Conservation (phyloP, 1,284 basidiomycete genomes). For the Lentinus polychrous region DNA sequence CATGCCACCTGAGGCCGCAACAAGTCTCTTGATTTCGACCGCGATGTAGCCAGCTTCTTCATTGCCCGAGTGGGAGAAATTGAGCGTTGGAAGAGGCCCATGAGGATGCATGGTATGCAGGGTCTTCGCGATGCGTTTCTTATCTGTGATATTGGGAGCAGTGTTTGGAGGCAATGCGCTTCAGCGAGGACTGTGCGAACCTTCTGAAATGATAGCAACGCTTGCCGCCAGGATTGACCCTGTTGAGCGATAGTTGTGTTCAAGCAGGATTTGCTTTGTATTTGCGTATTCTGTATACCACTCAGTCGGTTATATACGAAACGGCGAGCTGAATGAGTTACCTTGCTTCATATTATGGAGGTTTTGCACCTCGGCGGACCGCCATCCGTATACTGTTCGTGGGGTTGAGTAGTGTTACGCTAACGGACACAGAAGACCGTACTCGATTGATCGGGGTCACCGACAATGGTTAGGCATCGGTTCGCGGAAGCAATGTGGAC, state of each 20-base stretch:
- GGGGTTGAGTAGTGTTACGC: neutral
- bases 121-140: slow-evolving; percentile 68
- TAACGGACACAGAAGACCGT: neutral
- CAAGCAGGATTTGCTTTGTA: slow-evolving; percentile 68
- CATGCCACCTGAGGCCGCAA: slow-evolving; percentile 69
- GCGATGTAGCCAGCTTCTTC: slow-evolving; percentile 73
- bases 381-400: slow-evolving; percentile 76
- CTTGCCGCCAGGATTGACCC: slow-evolving; percentile 72
- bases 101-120: slow-evolving; percentile 70
- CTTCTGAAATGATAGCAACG: slow-evolving; percentile 78
- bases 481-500: slow-evolving; percentile 52
- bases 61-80: slow-evolving; percentile 39
- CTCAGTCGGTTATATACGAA: neutral
- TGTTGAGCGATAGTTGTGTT: slow-evolving; percentile 88
- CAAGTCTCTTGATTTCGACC: slow-evolving; percentile 71
- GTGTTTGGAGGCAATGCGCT: neutral
- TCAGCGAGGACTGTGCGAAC: slow-evolving; percentile 26
- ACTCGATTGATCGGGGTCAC: slow-evolving; percentile 92
- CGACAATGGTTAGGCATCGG: slow-evolving; percentile 75
- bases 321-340: slow-evolving; percentile 18
- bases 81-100: slow-evolving; percentile 52
- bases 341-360: slow-evolving; percentile 72
- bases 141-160: slow-evolving; percentile 37
- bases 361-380: slow-evolving; percentile 78
- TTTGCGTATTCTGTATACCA: slow-evolving; percentile 53